These are phyloP conservation scores for Cyberlindnera mississippiensis DNA, from an alignment of 805 yeast genomes.

Conservation along the genomic window DNA sequence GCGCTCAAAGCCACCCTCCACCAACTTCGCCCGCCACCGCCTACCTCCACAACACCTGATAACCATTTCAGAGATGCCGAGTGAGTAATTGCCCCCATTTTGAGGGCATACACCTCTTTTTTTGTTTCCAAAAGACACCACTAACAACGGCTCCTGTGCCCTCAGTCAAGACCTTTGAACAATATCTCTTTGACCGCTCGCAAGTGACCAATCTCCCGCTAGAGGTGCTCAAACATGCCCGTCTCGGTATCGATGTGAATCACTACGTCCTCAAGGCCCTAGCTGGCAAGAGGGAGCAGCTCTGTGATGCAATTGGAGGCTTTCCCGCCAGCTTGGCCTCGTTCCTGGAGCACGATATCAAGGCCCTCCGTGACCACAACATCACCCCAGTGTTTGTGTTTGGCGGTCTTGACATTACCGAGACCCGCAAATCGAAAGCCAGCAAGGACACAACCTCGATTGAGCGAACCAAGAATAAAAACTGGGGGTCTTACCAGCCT, in stretches of 20 bases:
- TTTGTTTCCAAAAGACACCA: not conserved
- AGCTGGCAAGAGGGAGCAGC: slow-evolving; percentile 60
- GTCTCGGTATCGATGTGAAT: slow-evolving; percentile 80
- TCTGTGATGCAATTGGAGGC: slow-evolving; percentile 76
- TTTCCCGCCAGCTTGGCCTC: slow-evolving; percentile 59
- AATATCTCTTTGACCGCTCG: slow-evolving; percentile 64
- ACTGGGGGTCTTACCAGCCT: slow-evolving; percentile 38
- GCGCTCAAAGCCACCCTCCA: no score
- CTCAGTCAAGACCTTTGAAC: slow-evolving; percentile 56
- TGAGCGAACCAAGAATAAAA: slow-evolving; percentile 40
- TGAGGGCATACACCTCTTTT: not conserved
- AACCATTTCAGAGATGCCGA: slow-evolving; percentile 2
- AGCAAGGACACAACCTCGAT: slow-evolving; percentile 30
- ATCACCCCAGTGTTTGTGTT: slow-evolving; percentile 81
- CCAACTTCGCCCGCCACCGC: no score
- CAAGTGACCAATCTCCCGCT: slow-evolving; percentile 58
- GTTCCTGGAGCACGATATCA: slow-evolving; percentile 58
- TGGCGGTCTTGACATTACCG: slow-evolving; percentile 52
- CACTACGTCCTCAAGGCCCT: slow-evolving; percentile 67
- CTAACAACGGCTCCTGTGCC: slow-evolving; percentile 1
- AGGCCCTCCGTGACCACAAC: slow-evolving; percentile 51
- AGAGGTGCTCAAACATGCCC: slow-evolving; percentile 59
- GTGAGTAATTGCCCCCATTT: slow-evolving; percentile 1
- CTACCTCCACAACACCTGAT: not conserved
- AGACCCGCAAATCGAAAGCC: slow-evolving; percentile 34